Percentiles rank a stretch among this genome's conserved stretches.
phyloP scores from a whole-genome alignment of 768 basidiomycete species.

The Leccinum variicolor region DNA sequence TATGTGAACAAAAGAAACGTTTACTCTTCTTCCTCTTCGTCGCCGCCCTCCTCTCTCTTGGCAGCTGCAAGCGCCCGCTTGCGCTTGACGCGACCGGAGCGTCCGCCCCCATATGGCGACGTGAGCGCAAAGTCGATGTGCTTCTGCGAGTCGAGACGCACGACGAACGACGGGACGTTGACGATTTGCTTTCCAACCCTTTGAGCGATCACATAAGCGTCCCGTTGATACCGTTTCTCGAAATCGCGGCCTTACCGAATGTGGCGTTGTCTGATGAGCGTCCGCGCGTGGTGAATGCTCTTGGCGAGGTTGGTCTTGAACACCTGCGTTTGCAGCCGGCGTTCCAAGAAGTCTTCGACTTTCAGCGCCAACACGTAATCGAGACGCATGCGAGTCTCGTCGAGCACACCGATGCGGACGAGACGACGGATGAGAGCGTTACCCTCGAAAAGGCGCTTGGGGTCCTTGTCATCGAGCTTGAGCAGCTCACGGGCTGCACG shows the following conservation, averaged over 20 bases:
- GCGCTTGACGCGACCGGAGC: slow-evolving; percentile 95
- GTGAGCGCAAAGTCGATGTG: slow-evolving; percentile 99
- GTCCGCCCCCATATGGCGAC: slow-evolving; percentile 94
- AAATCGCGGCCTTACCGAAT: slow-evolving; percentile 72
- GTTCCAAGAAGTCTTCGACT: slow-evolving; percentile 99
- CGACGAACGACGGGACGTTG: slow-evolving; percentile 97
- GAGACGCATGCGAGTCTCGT: slow-evolving; percentile 98
- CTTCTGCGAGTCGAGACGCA: slow-evolving; percentile 99
- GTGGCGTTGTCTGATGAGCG: slow-evolving; percentile 96
- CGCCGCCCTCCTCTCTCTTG: slow-evolving; percentile 87
- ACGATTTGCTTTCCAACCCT: slow-evolving; percentile 99
- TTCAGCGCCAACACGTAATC: slow-evolving; percentile 99
- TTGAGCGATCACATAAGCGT: slow-evolving; percentile 2
- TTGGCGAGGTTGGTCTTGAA: slow-evolving; percentile 99
- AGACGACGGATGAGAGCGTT: slow-evolving; percentile 95
- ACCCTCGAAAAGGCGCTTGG: slow-evolving; percentile 99
- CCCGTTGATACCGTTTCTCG: neutral
- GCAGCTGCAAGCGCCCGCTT: slow-evolving; percentile 94
- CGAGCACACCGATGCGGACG: slow-evolving; percentile 99
- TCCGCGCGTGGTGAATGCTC: slow-evolving; percentile 97
- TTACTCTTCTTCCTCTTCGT: slow-evolving; percentile 89
- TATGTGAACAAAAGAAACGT: slow-evolving; percentile 19
- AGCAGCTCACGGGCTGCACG: slow-evolving; percentile 99
- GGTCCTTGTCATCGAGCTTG: slow-evolving; percentile 99
- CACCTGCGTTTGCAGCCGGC: slow-evolving; percentile 97